Percentiles rank a stretch among this genome's conserved stretches.
Conservation (phyloP, 495 filamentous ascomycete genomes). For the Xylaria acuta region DNA sequence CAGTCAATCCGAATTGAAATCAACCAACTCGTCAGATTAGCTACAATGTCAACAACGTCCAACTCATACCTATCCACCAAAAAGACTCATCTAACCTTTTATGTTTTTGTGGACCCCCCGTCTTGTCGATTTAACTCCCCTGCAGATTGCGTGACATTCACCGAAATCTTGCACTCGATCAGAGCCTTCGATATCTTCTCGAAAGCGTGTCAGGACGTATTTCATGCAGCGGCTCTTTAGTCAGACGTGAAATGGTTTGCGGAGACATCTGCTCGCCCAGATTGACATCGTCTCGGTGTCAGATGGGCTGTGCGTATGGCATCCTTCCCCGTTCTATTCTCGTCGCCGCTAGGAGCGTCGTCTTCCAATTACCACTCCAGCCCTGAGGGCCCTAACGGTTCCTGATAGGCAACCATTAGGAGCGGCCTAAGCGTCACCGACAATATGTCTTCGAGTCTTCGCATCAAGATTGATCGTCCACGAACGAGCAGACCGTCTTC, state of each 20-base stretch:
- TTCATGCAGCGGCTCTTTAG: neutral
- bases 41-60: slow-evolving; percentile 1
- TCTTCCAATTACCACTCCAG: neutral
- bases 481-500: neutral
- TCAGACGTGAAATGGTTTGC: neutral
- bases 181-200: neutral
- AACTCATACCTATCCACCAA: slow-evolving; percentile 18
- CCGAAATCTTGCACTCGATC: slow-evolving; percentile 11
- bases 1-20: neutral
- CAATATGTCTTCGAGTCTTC: neutral
- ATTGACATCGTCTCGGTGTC: neutral
- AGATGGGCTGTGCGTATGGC: neutral
- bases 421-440: neutral
- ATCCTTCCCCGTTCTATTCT: neutral
- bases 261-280: neutral
- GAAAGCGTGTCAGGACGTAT: neutral
- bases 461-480: neutral
- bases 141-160: slow-evolving; percentile 23
- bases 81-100: slow-evolving; percentile 12
- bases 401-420: neutral
- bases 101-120: neutral
- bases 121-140: neutral
- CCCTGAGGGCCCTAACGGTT: neutral
- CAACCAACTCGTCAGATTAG: neutral
- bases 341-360: neutral